Conservation (phyloP, 2,329 filamentous ascomycete species). For the Sarocladium brachiariae region DNA sequence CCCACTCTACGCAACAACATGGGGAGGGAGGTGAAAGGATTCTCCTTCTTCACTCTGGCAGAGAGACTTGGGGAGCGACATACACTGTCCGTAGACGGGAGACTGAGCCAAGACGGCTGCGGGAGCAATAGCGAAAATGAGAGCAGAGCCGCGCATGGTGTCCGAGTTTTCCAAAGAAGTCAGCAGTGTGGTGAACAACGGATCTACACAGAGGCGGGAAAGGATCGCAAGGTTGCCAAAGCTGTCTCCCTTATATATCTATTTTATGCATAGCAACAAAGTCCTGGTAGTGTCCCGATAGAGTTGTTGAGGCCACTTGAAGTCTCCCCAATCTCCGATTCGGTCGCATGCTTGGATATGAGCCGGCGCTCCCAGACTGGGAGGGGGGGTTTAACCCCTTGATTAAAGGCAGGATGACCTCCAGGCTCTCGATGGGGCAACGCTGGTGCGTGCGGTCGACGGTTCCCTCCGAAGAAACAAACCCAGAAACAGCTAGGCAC, state of each 20-base stretch:
- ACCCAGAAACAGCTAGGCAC: neutral
- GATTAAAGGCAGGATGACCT: slow-evolving; percentile 1
- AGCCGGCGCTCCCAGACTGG: neutral
- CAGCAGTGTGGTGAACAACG: neutral
- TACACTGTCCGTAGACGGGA: slow-evolving; percentile 15
- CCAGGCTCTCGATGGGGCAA: slow-evolving; percentile 4
- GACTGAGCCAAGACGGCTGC: slow-evolving; percentile 14
- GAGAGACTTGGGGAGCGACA: slow-evolving; percentile 4
- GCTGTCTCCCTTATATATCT: neutral
- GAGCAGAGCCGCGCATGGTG: slow-evolving; percentile 13
- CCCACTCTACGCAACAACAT: no score
- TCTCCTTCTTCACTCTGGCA: neutral
- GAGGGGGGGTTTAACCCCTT: neutral
- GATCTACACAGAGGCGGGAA: neutral
- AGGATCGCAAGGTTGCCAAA: slow-evolving; percentile 4
- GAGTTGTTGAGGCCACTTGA: neutral
- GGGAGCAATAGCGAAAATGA: slow-evolving; percentile 13
- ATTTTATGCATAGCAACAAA: neutral
- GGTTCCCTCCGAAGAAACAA: slow-evolving; percentile 3
- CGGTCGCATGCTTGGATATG: neutral
- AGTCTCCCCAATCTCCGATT: slow-evolving; percentile 1
- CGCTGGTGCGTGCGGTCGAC: neutral
- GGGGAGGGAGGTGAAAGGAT: no score
- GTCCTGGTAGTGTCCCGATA: neutral
- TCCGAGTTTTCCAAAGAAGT: slow-evolving; percentile 2